Conservation (phyloP, 768 basidiomycete species). For the Leccinum sublutescens region DNA sequence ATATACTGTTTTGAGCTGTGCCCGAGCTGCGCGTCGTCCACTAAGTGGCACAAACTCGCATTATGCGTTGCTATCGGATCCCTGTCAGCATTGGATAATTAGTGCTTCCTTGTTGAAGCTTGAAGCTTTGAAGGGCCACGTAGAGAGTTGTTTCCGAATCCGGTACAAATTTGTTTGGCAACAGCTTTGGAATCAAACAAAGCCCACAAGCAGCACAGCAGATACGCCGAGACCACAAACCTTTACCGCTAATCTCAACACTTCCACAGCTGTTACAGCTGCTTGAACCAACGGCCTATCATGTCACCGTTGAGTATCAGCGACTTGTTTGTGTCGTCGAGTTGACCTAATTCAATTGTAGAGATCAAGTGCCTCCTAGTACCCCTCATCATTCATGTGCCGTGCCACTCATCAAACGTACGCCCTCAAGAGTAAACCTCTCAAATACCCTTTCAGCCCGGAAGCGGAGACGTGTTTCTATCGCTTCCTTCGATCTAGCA, state of each 20-base stretch:
- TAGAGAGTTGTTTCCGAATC: slow-evolving; percentile 1
- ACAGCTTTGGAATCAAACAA: slow-evolving; percentile 27
- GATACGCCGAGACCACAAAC: background rate
- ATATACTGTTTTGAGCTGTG: background rate
- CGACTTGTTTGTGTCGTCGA: slow-evolving; percentile 4
- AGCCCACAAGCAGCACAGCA: slow-evolving; percentile 1
- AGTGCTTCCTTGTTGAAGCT: background rate
- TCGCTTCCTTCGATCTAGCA: slow-evolving; percentile 38
- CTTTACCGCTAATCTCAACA: background rate
- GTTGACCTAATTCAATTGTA: slow-evolving; percentile 19
- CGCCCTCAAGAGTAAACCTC: slow-evolving; percentile 36
- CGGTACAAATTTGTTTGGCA: slow-evolving; percentile 27
- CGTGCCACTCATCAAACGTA: slow-evolving; percentile 36
- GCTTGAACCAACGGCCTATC: background rate
- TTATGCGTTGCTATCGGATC: background rate
- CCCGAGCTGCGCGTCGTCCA: background rate
- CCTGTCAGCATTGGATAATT: background rate
- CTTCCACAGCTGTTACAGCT: background rate
- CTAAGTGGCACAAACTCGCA: background rate
- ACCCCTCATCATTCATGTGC: slow-evolving; percentile 27
- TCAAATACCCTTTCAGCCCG: slow-evolving; percentile 40
- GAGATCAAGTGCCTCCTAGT: slow-evolving; percentile 25
- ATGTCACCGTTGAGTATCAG: slow-evolving; percentile 34
- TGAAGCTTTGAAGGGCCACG: no score
- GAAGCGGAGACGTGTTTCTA: slow-evolving; percentile 44